These are phyloP conservation scores for Vitis rotundifolia DNA, from an alignment of 164 flowering plant species.

Conservation along the genomic window DNA sequence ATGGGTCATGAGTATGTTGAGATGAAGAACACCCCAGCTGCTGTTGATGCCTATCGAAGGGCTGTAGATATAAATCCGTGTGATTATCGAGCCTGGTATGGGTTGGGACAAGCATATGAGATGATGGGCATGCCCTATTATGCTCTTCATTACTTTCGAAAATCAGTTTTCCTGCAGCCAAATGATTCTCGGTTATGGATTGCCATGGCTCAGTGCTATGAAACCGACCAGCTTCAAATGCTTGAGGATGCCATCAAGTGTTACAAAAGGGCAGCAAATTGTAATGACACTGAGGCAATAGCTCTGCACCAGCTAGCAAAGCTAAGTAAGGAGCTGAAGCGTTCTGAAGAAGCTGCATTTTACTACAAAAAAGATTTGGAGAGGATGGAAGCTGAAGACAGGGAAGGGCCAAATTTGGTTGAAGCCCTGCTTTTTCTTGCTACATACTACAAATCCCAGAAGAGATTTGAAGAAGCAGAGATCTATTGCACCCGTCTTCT, in stretches of 20 bases:
- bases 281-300: conserved; percentile 90
- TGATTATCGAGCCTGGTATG: conserved; percentile 99
- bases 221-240: conserved; percentile 84
- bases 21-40: conserved; percentile 95
- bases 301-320: conserved; percentile 89
- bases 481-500: conserved; percentile 86
- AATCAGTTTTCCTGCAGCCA: conserved; percentile 87
- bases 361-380: conserved; percentile 91
- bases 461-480: conserved; percentile 84
- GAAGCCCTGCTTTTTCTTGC: conserved; percentile 90
- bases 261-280: conserved; percentile 74
- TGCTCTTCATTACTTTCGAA: conserved; percentile 86
- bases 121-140: conserved; percentile 96
- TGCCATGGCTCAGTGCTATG: conserved; percentile 97
- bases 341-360: conserved; percentile 82
- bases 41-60: conserved; percentile 88
- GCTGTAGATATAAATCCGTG: conserved; percentile 93
- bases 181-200: conserved; percentile 91
- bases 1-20: conserved; percentile 99
- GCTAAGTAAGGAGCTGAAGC: conserved; percentile 73
- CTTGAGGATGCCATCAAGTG: conserved; percentile 96
- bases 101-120: conserved; percentile 97
- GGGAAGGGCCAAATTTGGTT: conserved; percentile 91
- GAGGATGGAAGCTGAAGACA: conserved; percentile 91
- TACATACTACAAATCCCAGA: conserved; percentile 52